These are phyloP conservation scores for Thelonectria rubi DNA, from an alignment of 2,329 filamentous ascomycete species.

Conservation along the genomic window DNA sequence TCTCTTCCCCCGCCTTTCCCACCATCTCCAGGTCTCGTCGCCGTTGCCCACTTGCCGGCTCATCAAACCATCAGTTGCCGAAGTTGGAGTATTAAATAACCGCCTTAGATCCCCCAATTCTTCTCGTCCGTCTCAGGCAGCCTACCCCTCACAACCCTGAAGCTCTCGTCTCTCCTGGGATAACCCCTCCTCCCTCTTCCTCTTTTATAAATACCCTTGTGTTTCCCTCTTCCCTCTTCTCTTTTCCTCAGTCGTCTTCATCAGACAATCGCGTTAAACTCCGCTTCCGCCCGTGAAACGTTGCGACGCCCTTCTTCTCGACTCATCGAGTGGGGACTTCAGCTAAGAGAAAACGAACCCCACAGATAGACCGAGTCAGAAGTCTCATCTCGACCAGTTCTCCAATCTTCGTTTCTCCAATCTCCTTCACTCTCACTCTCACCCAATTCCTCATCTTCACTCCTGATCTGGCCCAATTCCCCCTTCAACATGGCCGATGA, in stretches of 20 bases:
- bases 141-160: constrained; percentile 13
- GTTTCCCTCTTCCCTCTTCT: not conserved
- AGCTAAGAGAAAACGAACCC: constrained; percentile 17
- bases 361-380: constrained; percentile 22
- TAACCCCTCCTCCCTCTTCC: not conserved
- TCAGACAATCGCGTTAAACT: constrained; percentile 7
- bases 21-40: not conserved
- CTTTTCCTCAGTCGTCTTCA: not conserved
- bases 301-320: constrained; percentile 3
- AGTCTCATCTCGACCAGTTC: constrained; percentile 10
- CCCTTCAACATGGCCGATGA: constrained; percentile 24
- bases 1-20: constrained; percentile 5
- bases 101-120: constrained; percentile 14
- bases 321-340: constrained; percentile 18
- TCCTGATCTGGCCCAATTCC: not conserved
- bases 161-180: not conserved
- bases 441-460: constrained; percentile 2
- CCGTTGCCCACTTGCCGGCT: constrained; percentile 12
- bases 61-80: constrained; percentile 12
- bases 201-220: constrained; percentile 1
- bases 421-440: constrained; percentile 7
- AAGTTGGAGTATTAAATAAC: constrained; percentile 25
- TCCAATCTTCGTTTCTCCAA: constrained; percentile 14
- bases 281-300: constrained; percentile 1
- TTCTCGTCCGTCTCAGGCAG: not conserved